Base-by-base conservation (phyloP, 2,329 filamentous ascomycete species). In the Bipolaris bicolor region DNA sequence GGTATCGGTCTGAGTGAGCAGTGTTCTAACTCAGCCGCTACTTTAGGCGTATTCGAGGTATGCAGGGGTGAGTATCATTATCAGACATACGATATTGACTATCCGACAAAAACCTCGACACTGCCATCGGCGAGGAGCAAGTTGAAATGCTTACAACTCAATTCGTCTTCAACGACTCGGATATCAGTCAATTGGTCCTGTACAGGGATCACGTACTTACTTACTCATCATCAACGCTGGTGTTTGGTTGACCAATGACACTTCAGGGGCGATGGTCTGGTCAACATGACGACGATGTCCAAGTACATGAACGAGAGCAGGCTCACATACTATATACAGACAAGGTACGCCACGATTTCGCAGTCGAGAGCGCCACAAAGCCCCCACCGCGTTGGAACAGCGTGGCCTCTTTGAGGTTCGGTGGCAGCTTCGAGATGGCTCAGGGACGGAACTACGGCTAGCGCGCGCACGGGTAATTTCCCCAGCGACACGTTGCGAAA, bases 401-500 rank as follows among this genome's bases (percentile, higher is more conserved):
- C 66, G 65, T 68, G 66, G 63, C 66, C 66, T 67, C 52, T 57
- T 61, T 54, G 49, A 49, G 39, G 34, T 49, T 22, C 53, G 40
- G 53, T 65, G 57, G 66, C 58, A 67, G 65, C 58, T 62, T 52
- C 37, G 58, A 43, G 47, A 60, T 53, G 54, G 58, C 54, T 71
- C 65, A 68, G 68, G 65, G 65, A 65, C 64, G 57, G 54, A 68
- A 62, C 66, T 71, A 62, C 63, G 58, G 52, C 55, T 58, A 61
- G 55, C 65, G 60, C 55, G 62, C 59, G 52, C 59, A 58, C 61
- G 61, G 57, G 55, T 60, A 61, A 53, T 61, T 63, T 62, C 63
- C 58, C 64, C 70, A 64, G 66, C 67, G 66, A 66, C 67, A 71
- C 69, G 68, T 71, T 71, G 68, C 67, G 62, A 67, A 64, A 68